These are phyloP conservation scores for Letharia columbiana DNA, from an alignment of 495 filamentous ascomycete genomes.

Conservation along the genomic window DNA sequence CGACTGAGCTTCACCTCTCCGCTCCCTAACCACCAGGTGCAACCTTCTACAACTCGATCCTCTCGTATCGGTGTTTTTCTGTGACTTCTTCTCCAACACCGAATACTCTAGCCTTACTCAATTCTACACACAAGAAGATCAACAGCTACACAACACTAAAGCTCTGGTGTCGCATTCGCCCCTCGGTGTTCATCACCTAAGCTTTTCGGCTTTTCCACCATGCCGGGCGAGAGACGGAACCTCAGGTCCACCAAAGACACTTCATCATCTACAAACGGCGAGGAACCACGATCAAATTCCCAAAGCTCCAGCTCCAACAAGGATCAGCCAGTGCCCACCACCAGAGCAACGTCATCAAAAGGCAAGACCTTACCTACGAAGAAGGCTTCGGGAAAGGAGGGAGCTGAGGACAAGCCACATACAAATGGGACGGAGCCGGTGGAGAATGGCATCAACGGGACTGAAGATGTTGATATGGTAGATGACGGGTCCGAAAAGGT, in stretches of 20 bases:
- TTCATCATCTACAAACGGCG: slow-evolving; percentile 50
- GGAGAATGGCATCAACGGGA: slow-evolving; percentile 66
- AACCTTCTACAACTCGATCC: slow-evolving; percentile 1
- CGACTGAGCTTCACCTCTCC: slow-evolving; percentile 2
- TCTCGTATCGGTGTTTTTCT: not conserved
- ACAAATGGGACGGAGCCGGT: slow-evolving; percentile 61
- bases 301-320: slow-evolving; percentile 42
- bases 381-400: slow-evolving; percentile 38
- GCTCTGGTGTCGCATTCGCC: slow-evolving; percentile 18
- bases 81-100: not conserved
- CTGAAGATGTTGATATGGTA: slow-evolving; percentile 75
- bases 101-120: not conserved
- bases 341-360: slow-evolving; percentile 36
- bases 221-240: slow-evolving; percentile 50
- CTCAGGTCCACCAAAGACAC: slow-evolving; percentile 51
- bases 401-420: slow-evolving; percentile 62
- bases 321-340: slow-evolving; percentile 40
- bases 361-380: slow-evolving; percentile 40
- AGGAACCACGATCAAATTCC: slow-evolving; percentile 44
- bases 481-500: slow-evolving; percentile 56
- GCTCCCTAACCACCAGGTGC: slow-evolving; percentile 13
- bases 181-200: slow-evolving; percentile 17
- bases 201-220: slow-evolving; percentile 23
- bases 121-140: not conserved
- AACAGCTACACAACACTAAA: not conserved